These are phyloP conservation scores for Fusarium caatingaense DNA, from an alignment of 2,329 filamentous ascomycete genomes.

Conservation along the genomic window DNA sequence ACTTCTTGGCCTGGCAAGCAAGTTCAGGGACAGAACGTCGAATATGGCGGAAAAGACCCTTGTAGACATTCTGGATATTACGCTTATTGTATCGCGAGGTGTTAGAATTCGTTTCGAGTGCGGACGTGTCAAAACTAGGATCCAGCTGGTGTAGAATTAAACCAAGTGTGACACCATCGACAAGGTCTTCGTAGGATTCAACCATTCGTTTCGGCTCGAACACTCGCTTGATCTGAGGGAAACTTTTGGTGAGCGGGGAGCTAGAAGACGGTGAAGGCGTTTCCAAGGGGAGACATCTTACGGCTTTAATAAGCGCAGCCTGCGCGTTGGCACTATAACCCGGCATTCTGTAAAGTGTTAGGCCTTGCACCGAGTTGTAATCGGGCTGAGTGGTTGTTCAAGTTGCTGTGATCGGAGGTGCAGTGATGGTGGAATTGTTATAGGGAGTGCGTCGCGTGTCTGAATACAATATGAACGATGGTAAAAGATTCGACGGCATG, in stretches of 20 bases:
- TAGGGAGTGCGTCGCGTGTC: constrained; percentile 46
- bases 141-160: constrained; percentile 69
- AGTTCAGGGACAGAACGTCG: constrained; percentile 64
- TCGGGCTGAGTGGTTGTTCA: constrained; percentile 16
- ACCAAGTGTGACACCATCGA: constrained; percentile 66
- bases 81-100: constrained; percentile 61
- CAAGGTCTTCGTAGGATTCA: constrained; percentile 63
- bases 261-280: constrained; percentile 3
- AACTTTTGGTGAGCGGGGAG: constrained; percentile 26
- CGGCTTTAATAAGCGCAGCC: constrained; percentile 67
- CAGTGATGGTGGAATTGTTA: constrained; percentile 24
- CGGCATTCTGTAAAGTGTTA: constrained; percentile 49
- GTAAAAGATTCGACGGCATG: constrained; percentile 37
- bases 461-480: constrained; percentile 28
- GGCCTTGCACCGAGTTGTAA: constrained; percentile 19
- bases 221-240: constrained; percentile 50
- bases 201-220: constrained; percentile 60
- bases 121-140: constrained; percentile 64
- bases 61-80: constrained; percentile 66
- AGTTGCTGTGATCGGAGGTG: constrained; percentile 15
- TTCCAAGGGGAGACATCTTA: constrained; percentile 48
- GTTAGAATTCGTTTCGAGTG: constrained; percentile 61
- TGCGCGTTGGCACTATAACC: constrained; percentile 58
- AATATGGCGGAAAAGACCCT: constrained; percentile 66
- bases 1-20: constrained; percentile 62